Evolutionary conservation across 2,329 filamentous ascomycete species (phyloP), one percentile per base, ranked within the genome.

Genomic region (Teratosphaeria pseudoeucalypti): DNA sequence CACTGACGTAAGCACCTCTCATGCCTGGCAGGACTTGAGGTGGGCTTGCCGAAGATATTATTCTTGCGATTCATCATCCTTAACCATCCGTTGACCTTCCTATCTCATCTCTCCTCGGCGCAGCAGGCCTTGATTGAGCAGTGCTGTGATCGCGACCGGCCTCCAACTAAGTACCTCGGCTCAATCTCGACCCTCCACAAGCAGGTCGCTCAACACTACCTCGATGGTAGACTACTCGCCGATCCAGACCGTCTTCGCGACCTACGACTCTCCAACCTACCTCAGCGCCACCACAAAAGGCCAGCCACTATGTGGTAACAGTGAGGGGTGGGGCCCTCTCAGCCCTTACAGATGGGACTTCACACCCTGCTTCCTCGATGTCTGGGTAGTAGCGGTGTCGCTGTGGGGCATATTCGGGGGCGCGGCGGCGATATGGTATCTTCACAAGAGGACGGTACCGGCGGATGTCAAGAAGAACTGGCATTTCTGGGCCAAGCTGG

Each of bases 301-400:
- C 37, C 88, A 95, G 72, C 85, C 89, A 60, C 79, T 96, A 74
- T 97, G 92, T 77, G 85, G 88, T 73, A 94, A 96, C 75, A 79
- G 81, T 58, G 92, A 97, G 76, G 95, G 94, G 69, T 99, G 94
- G 94, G 95, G 95, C 1, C 94, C 94, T 26, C 72, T 99, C 72
- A 96, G 91, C 75, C 85, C 86, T 39, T 81, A 85, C 66, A 83
- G 92, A 73, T 96, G 90, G 75, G 94, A 99, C 77, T 91, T 99
- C 70, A 97, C 94, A 16, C 92, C 94, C 49, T 99, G 94, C 78
- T 99, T 99, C 72, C 85, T 97, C 68, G 95, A 99, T 73, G 84
- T 95, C 26, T 92, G 90, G 84, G 84, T 97, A 61, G 84, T 88
- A 37, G 77, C 81, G 1, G 89, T 96, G 32, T 68, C 68, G 26